Percentiles rank a stretch among this genome's conserved stretches.
Conservation (phyloP, 2,329 filamentous ascomycete species). For the Cercospora citrullina region DNA sequence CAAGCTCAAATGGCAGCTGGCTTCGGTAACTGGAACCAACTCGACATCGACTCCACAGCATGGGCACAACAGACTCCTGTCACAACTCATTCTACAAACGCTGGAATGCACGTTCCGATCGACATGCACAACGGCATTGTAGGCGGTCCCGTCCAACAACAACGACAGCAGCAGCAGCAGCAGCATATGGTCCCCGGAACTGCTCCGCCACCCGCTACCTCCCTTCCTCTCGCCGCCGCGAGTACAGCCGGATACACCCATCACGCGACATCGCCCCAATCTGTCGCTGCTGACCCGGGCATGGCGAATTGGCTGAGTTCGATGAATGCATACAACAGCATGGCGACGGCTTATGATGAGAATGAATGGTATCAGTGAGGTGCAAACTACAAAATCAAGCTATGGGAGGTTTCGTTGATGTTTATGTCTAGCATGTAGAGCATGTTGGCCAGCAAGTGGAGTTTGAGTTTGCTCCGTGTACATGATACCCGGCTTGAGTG, state of each 20-base stretch:
- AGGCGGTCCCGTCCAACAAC: slow-evolving; percentile 6
- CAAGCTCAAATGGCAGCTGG: slow-evolving; percentile 61
- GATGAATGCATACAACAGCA: slow-evolving; percentile 34
- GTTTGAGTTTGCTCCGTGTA: not conserved
- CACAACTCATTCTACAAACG: not conserved
- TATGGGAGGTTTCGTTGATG: not conserved
- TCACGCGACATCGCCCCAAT: slow-evolving; percentile 3
- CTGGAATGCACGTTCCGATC: slow-evolving; percentile 1
- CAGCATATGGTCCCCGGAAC: not conserved
- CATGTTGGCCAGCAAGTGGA: not conserved
- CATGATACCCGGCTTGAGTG: not conserved
- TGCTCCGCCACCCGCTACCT: not conserved
- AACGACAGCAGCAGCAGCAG: not conserved
- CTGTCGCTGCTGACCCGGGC: slow-evolving; percentile 9
- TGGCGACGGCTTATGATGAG: slow-evolving; percentile 41
- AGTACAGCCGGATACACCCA: not conserved
- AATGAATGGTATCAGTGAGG: slow-evolving; percentile 45
- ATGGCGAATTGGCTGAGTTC: slow-evolving; percentile 33
- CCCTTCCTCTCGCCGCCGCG: not conserved
- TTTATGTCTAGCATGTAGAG: not conserved
- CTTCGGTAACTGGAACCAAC: slow-evolving; percentile 60
- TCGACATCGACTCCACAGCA: slow-evolving; percentile 26
- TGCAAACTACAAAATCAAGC: not conserved
- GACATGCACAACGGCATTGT: not conserved
- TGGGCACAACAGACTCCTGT: slow-evolving; percentile 18